Evolutionary conservation across 129 eudicot species (phyloP), one percentile per base, ranked within the genome.

Genomic region (Kitagawia praeruptora): DNA sequence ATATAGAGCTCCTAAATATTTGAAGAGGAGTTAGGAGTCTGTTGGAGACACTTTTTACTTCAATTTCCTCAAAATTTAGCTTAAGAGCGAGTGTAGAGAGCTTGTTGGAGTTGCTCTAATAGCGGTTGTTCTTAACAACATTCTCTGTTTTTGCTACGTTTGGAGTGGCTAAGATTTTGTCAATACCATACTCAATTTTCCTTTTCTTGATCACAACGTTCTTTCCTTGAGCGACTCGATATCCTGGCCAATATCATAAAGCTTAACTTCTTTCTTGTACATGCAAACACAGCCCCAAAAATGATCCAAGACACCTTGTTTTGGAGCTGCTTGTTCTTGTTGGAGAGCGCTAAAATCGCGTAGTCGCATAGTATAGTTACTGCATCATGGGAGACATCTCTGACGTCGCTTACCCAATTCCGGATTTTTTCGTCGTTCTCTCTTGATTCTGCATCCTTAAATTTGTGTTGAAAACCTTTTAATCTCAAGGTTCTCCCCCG

Each of bases 341-440:
- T 31, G 19, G 42, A 49, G 14, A 15, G 34, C 0, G 19, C 6
- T 10, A 34, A 61, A 63, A 18, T n/a, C n/a, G n/a, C n/a, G n/a
- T n/a, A n/a, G n/a, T 39, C 12, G 18, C 67, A 70, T 6, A 81
- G 67, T 15, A 67, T 42, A 14, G 48, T 67, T 11, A 39, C 70
- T 10, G 71, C 53, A 0, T 66, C 49, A 49, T 56, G 23, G 5
- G 80, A 80, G 0, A 47, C 25, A 14, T 19, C 21, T 53, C 76
- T 81, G 40, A 81, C 77, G 31, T 75, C 41, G 4, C 11, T 39
- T 3, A 81, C 74, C 84, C 84, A 81, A 4, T 63, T 48, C 4
- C 53, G 0, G 46, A 10, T 19, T 21, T 5, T 41, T 38, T 81
- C 79, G 10, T 46, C 75, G 37, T 58, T 75, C 21, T 49, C 16